These are phyloP conservation scores for Cryptococcus floricola DNA, from an alignment of 1,284 basidiomycete genomes.

Conservation along the genomic window DNA sequence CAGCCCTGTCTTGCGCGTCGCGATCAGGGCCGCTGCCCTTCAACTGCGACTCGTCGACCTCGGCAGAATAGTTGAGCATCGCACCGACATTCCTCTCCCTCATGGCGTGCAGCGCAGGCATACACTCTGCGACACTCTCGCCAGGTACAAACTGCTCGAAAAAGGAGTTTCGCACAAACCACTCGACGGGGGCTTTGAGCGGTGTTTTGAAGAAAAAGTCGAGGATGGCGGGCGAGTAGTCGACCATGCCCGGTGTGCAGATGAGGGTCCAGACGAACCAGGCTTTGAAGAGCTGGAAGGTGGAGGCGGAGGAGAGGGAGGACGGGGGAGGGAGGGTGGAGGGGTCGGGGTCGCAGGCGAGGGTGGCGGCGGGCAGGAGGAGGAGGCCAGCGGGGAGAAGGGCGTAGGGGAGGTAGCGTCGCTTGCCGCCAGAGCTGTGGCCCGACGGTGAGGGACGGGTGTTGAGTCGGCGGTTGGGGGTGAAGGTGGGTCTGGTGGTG, in stretches of 20 bases:
- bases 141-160: constrained; percentile 82
- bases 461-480: neutral
- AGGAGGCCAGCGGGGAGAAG: too few species aligned
- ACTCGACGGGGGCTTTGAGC: constrained; percentile 63
- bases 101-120: constrained; percentile 63
- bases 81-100: constrained; percentile 67
- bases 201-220: constrained; percentile 54
- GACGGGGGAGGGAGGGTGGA: neutral
- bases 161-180: constrained; percentile 74
- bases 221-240: constrained; percentile 70
- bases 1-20: constrained; percentile 60
- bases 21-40: constrained; percentile 49
- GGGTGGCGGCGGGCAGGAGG: too few species aligned
- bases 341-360: neutral
- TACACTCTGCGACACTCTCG: constrained; percentile 67
- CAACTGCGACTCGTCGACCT: constrained; percentile 59
- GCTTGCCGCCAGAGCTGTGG: neutral
- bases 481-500: neutral
- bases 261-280: constrained; percentile 79
- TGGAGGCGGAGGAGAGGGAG: constrained; percentile 16
- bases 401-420: neutral
- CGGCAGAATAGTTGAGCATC: constrained; percentile 80
- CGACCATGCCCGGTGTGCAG: constrained; percentile 71
- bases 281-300: constrained; percentile 57
- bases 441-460: neutral